These are phyloP conservation scores for Eleusine coracana DNA, from an alignment of 176 grass and related monocot species.

Conservation along the genomic window DNA sequence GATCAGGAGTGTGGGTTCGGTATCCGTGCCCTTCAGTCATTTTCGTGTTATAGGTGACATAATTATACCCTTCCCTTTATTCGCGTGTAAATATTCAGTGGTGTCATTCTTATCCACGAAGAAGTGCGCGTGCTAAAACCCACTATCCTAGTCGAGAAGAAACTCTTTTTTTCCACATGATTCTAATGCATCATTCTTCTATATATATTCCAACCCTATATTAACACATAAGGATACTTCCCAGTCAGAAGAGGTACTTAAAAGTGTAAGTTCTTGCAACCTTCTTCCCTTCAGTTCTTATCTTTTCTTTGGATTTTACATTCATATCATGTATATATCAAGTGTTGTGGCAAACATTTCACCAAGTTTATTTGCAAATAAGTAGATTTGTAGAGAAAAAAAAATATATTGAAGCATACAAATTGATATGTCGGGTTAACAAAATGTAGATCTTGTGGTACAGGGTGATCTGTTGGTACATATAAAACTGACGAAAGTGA, in stretches of 20 bases:
- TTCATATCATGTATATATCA: background rate
- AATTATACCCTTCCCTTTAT: background rate
- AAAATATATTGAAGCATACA: background rate
- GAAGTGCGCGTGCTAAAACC: background rate
- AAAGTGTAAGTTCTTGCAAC: slow-evolving; percentile 13
- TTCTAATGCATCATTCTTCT: background rate
- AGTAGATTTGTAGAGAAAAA: background rate
- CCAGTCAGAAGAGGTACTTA: background rate
- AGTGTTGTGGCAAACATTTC: background rate
- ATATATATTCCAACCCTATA: slow-evolving; percentile 8
- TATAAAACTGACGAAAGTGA: no score
- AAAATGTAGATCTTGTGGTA: no score
- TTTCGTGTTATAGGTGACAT: slow-evolving; percentile 1
- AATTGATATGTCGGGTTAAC: no score
- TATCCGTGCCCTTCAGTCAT: background rate
- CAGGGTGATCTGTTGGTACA: no score
- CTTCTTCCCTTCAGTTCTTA: background rate
- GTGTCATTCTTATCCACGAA: background rate
- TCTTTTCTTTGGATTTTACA: background rate
- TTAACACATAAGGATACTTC: background rate
- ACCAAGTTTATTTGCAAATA: no score
- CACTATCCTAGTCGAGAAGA: background rate
- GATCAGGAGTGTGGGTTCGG: background rate
- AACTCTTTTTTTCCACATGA: background rate
- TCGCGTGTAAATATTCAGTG: background rate